Evolutionary conservation across 768 basidiomycete genomes (phyloP), one percentile per base, ranked within the genome.

Genomic region (Pulveroboletus ravenelii): DNA sequence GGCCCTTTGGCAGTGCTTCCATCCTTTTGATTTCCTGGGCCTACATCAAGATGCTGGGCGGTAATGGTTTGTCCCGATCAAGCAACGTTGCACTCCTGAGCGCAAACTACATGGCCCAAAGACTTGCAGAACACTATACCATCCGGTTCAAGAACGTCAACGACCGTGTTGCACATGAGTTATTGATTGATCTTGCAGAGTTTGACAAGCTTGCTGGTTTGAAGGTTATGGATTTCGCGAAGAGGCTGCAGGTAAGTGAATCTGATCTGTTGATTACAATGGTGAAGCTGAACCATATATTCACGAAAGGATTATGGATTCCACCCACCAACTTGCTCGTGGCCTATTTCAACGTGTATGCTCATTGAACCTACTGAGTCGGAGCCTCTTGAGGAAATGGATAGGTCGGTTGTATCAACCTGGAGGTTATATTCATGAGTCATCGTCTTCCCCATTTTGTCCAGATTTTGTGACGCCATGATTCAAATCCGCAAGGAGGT

Each of bases 11-110:
- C 40, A 94, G 92, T 57, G 90, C 96, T 3, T 94, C 92, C 7
- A 93, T 99, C 61, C 84, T 90, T 41, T 78, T 94, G 53, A 97
- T 98, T 61, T 97, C 94, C 0, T 98, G 95, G 94, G 95, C 96
- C 12, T 99, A 96, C 70, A 91, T 96, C 78, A 95, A 90, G 74
- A 98, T 99, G 96, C 81, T 99, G n/a, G 96, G 96, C 25, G 95
- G 94, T 8, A 74, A 81, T 48, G 96, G 96, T 7, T 79, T 99
- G 25, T 80, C 83, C 20, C 80, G 92, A 52, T 85, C 93, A 0
- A 89, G 93, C 3, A 89, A 87, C 60, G 72, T 90, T 29, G 92
- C 96, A 1, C 78, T 99, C 29, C 79, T 99, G 38, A 97, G 85
- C 62, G 96, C 96, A 43, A 99, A 99, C 70, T 99, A 98, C 70